These are phyloP conservation scores for Euphrasia confusa DNA, from an alignment of 257 asterid genomes.

Conservation along the genomic window DNA sequence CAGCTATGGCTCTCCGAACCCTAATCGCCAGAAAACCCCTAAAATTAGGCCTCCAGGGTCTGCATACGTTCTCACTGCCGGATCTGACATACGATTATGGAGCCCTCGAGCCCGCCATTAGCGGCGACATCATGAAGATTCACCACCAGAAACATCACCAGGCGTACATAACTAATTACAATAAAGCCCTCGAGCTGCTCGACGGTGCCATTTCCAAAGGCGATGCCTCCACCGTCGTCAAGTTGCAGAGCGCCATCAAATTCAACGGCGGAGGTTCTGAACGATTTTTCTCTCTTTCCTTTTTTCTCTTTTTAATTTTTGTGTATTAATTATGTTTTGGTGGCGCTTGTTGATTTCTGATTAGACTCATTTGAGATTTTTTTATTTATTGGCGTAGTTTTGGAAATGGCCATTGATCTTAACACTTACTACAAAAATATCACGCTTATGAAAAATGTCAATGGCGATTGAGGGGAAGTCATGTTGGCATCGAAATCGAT, in stretches of 20 bases:
- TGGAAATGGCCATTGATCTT: not conserved
- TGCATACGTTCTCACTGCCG: slow-evolving; percentile 63
- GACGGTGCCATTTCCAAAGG: slow-evolving; percentile 61
- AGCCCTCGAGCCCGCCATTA: slow-evolving; percentile 80
- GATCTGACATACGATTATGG: slow-evolving; percentile 88
- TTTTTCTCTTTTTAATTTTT: not conserved
- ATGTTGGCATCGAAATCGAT: not conserved
- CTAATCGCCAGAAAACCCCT: slow-evolving; percentile 36
- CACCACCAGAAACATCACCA: slow-evolving; percentile 98
- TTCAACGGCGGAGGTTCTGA: slow-evolving; percentile 95
- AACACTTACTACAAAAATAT: not conserved
- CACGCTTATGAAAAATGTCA: not conserved
- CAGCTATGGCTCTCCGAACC: slow-evolving; percentile 61
- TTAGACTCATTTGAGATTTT: not conserved
- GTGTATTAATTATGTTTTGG: not conserved
- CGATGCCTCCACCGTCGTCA: slow-evolving; percentile 59
- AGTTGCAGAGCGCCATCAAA: slow-evolving; percentile 86
- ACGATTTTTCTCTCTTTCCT: not conserved
- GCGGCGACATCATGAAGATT: slow-evolving; percentile 87
- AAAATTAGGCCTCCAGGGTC: slow-evolving; percentile 36
- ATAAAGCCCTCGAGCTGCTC: slow-evolving; percentile 84
- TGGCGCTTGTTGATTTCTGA: not conserved
- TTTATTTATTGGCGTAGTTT: not conserved
- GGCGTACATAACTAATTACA: slow-evolving; percentile 83
- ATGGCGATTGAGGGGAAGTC: not conserved